These are phyloP conservation scores for Danielia reshetovae DNA, from an alignment of 805 yeast species.

Conservation along the genomic window DNA sequence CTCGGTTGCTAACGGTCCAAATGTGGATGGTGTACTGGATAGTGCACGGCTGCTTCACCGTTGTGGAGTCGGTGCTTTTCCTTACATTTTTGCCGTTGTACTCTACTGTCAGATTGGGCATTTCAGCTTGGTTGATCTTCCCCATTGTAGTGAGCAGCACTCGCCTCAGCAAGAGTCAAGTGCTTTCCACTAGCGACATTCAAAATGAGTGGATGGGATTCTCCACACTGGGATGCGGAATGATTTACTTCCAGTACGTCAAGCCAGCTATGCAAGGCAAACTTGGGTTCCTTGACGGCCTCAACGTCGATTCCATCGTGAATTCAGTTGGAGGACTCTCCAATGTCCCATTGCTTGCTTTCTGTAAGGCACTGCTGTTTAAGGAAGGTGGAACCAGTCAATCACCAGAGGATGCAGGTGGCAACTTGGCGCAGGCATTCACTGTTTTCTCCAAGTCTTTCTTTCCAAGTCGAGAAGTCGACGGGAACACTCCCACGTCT, in stretches of 20 bases:
- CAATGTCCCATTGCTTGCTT: background rate
- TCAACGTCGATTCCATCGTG: background rate
- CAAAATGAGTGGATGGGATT: slow-evolving; percentile 26
- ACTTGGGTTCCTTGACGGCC: slow-evolving; percentile 6
- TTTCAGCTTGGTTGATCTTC: slow-evolving; percentile 43
- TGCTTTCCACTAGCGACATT: slow-evolving; percentile 12
- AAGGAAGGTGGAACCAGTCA: no score
- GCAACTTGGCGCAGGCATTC: slow-evolving; percentile 1
- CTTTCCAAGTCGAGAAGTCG: slow-evolving; percentile 1
- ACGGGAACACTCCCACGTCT: background rate
- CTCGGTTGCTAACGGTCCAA: slow-evolving; percentile 26
- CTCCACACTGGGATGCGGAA: slow-evolving; percentile 30
- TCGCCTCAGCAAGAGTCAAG: slow-evolving; percentile 7
- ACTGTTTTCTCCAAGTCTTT: slow-evolving; percentile 2
- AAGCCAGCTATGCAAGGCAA: slow-evolving; percentile 28
- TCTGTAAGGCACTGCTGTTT: background rate
- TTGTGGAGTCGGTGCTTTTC: slow-evolving; percentile 40
- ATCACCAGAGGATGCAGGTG: no score
- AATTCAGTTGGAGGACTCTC: background rate
- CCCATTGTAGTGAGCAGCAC: slow-evolving; percentile 48
- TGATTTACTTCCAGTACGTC: slow-evolving; percentile 23
- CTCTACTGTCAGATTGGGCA: slow-evolving; percentile 50
- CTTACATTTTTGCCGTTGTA: slow-evolving; percentile 29
- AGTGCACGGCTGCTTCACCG: slow-evolving; percentile 42
- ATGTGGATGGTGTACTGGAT: slow-evolving; percentile 61